Percentiles rank a stretch among this genome's conserved stretches.
Conservation (phyloP, 1,284 basidiomycete genomes). For the Phellopilus nigrolimitatus region DNA sequence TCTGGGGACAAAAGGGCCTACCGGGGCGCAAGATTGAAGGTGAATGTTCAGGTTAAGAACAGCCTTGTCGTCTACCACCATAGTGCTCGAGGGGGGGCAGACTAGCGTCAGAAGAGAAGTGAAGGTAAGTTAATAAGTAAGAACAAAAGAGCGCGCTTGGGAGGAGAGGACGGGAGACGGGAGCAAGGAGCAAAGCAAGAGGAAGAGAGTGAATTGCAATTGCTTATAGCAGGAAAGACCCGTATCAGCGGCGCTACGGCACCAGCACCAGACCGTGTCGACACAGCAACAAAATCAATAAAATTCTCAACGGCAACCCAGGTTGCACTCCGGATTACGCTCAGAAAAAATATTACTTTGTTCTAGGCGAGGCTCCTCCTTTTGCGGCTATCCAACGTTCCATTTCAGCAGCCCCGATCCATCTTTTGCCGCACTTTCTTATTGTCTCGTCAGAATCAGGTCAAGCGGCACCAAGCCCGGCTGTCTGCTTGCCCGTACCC, state of each 20-base stretch:
- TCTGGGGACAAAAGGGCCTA: conserved; percentile 39
- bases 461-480: neutral
- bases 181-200: neutral
- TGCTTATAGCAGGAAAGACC: neutral
- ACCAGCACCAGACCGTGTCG: neutral
- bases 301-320: too few species aligned
- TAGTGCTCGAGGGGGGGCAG: neutral
- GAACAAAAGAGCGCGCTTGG: conserved; percentile 5
- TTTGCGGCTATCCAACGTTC: too few species aligned
- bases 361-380: too few species aligned
- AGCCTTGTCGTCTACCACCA: conserved; percentile 11
- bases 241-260: neutral
- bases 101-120: conserved; percentile 2
- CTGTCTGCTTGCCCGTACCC: neutral
- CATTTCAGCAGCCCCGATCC: conserved; percentile 1
- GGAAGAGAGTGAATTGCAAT: conserved; percentile 1
- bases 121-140: conserved; percentile 2
- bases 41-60: conserved; percentile 5
- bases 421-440: conserved; percentile 8
- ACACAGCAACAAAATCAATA: conserved; percentile 5
- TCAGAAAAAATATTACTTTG: too few species aligned
- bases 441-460: conserved; percentile 12
- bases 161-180: neutral
- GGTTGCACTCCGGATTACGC: too few species aligned
- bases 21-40: conserved; percentile 10